Evolutionary conservation across 1,284 basidiomycete genomes (phyloP).

Genomic region (Somion occarium): DNA sequence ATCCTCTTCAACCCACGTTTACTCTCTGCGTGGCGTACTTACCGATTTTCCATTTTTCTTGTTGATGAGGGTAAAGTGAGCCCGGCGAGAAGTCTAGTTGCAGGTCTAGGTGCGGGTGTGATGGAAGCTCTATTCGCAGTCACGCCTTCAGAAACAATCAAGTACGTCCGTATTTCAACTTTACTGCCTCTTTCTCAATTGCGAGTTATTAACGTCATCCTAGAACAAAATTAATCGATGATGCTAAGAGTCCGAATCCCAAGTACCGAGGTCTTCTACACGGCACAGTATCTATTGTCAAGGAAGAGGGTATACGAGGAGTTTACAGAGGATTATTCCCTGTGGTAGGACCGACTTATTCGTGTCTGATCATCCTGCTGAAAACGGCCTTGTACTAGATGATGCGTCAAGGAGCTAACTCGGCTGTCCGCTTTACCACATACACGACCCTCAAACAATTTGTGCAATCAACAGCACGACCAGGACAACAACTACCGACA

Average conservation of each 20-base stretch:
- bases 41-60: neutral
- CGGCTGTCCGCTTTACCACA: constrained; percentile 94
- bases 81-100: constrained; percentile 79
- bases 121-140: constrained; percentile 93
- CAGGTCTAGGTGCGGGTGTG: constrained; percentile 94
- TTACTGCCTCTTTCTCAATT: neutral
- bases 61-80: constrained; percentile 78
- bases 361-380: neutral
- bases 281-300: constrained; percentile 79
- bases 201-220: neutral
- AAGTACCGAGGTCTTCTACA: constrained; percentile 87
- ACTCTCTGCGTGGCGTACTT: too few species aligned
- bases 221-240: constrained; percentile 98
- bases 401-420: constrained; percentile 97
- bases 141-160: constrained; percentile 97
- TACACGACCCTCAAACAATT: constrained; percentile 92
- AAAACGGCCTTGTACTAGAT: constrained; percentile 47
- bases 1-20: too few species aligned
- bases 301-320: constrained; percentile 77
- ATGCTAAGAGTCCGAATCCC: constrained; percentile 81
- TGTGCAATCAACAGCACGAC: constrained; percentile 78
- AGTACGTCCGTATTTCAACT: constrained; percentile 47
- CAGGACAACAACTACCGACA: constrained; percentile 82
- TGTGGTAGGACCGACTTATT: constrained; percentile 53
- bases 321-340: constrained; percentile 94